A percentile compares a stretch with the other conserved stretches of the same genome.
phyloP scores from a whole-genome alignment of 768 basidiomycete species.

The Neoboletus brunneissimus region DNA sequence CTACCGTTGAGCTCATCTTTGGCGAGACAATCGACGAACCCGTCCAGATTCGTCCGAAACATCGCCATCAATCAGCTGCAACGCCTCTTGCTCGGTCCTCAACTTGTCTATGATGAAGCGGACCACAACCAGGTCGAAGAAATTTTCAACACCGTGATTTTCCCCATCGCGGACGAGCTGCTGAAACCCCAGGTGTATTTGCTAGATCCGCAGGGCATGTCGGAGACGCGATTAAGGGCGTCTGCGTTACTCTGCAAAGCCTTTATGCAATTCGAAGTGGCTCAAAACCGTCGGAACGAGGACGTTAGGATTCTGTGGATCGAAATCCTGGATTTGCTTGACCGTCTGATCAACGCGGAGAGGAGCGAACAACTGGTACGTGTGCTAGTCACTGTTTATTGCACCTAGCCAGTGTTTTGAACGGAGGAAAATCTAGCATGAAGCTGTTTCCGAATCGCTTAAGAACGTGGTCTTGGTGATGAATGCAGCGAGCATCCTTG shows the following conservation, averaged over 20 bases:
- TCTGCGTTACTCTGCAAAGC: conserved; percentile 91
- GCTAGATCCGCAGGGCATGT: conserved; percentile 82
- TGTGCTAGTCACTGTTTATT: background rate
- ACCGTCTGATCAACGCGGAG: conserved; percentile 84
- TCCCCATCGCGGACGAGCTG: conserved; percentile 89
- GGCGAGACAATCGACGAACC: conserved; percentile 78
- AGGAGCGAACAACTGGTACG: conserved; percentile 80
- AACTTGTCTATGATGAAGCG: conserved; percentile 56
- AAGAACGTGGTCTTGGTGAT: conserved; percentile 97
- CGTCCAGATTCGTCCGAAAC: conserved; percentile 82
- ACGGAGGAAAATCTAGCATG: conserved; percentile 53
- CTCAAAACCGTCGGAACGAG: conserved; percentile 55
- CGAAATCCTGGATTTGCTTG: conserved; percentile 82
- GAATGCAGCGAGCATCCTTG: conserved; percentile 83
- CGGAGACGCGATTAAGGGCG: conserved; percentile 85
- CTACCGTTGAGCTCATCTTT: conserved; percentile 73
- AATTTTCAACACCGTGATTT: conserved; percentile 85
- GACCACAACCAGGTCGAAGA: conserved; percentile 68
- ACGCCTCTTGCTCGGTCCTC: conserved; percentile 77
- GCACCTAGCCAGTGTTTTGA: conserved; percentile 1
- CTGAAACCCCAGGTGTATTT: conserved; percentile 77
- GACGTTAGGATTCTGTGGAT: conserved; percentile 83
- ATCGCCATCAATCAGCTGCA: conserved; percentile 77
- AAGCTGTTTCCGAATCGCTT: conserved; percentile 93
- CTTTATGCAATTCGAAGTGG: conserved; percentile 90